phyloP scores from a whole-genome alignment of 176 grass and related monocot genomes.

The Alloteropsis semialata region DNA sequence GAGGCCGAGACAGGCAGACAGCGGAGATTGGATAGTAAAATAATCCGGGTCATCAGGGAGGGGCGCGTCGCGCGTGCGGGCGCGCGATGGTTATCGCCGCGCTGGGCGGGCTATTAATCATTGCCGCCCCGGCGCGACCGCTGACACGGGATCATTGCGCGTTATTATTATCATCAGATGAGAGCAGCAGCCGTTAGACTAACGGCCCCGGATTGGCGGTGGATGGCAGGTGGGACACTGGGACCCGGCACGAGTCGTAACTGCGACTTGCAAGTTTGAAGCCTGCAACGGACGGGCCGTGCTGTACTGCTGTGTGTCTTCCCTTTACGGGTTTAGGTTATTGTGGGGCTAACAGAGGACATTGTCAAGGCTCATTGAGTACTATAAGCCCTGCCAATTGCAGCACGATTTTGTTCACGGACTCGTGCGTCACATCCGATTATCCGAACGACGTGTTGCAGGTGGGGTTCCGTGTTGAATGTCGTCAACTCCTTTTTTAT shows the following conservation, averaged over 20 bases:
- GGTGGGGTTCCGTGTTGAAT: not conserved
- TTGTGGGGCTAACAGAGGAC: no score
- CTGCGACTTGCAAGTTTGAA: not conserved
- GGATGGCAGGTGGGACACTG: not conserved
- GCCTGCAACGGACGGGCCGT: not conserved
- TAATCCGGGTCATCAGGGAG: conserved; percentile 36
- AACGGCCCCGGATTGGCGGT: not conserved
- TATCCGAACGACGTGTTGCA: no score
- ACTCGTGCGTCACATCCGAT: not conserved
- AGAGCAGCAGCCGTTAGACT: not conserved
- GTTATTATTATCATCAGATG: no score
- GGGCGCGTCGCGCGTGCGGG: no score
- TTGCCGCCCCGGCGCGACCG: not conserved
- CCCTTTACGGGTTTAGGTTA: not conserved
- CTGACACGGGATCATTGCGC: not conserved
- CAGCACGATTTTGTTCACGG: not conserved
- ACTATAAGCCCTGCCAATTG: not conserved
- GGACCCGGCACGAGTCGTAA: no score
- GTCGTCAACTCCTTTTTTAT: not conserved
- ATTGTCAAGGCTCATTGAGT: not conserved
- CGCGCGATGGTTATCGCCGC: conserved; percentile 9
- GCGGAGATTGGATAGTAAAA: not conserved
- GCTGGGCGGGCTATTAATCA: not conserved
- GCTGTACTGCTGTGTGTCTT: not conserved
- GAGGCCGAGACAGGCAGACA: not conserved